Evolutionary conservation across 1,139 yeast genomes (phyloP), one percentile per base, ranked within the genome.

Genomic region (Lodderomyces orthopsilosis): DNA sequence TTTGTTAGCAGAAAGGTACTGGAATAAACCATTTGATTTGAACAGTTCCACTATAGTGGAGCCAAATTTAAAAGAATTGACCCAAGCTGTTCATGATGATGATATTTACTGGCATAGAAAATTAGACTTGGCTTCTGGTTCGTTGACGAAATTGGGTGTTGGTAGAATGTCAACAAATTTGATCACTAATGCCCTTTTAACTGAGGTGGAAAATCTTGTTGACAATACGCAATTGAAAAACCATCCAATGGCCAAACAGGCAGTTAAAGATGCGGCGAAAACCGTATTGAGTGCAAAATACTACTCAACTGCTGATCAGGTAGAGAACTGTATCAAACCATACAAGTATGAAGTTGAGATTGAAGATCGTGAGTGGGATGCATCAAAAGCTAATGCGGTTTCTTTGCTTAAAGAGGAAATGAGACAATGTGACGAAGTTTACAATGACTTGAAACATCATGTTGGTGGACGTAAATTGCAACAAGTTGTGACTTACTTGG

Each of bases 311-410:
- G 95, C 98, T 0, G 98, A 94, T 61, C 98, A 94, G 61, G 98
- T 94, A 13, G 99, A 94, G 59, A 94, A 93, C 63, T 91, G 98
- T 67, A 91, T 94, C 57, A 94, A 94, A 62, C 98, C 98, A 1
- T 93, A 85, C 67, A 94, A 94, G 65, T 93, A 93, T 62, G 98
- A 94, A 60, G 91, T 94, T 48, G 98, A 94, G 60, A 79, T 93
- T 38, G 98, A 93, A 58, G 96, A 90, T 56, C 75, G 96, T 37
- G 98, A 94, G 61, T 94, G 99, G 99, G 68, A 74, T 33, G 61
- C 77, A 12, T 84, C 96, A 34, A 80, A 88, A 50, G 95, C 87
- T 24, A 95, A 86, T 58, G 78, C 98, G 0, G 77, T 81, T 13
- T 69, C 68, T 35, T 64, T 94, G 47, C 63, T 94, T 47, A 84